These are phyloP conservation scores for Didymella exigua DNA, from an alignment of 2,329 filamentous ascomycete genomes.

Conservation along the genomic window DNA sequence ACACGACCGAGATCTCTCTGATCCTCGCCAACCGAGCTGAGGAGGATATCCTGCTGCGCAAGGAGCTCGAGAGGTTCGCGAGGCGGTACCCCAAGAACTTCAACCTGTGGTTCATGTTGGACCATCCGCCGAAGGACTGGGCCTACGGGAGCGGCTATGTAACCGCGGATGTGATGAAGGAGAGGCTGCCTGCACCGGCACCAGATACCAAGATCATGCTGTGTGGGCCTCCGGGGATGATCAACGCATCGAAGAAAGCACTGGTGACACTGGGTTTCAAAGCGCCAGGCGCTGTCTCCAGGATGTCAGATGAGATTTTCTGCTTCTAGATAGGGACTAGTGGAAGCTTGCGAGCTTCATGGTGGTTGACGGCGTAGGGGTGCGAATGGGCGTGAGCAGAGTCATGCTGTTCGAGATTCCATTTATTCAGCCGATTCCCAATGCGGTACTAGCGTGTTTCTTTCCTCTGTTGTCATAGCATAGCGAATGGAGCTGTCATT, in stretches of 20 bases:
- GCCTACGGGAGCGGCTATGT: slow-evolving; percentile 20
- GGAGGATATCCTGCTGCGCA: slow-evolving; percentile 63
- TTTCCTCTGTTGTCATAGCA: slow-evolving; percentile 12
- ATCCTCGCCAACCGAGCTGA: slow-evolving; percentile 66
- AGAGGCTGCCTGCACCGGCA: slow-evolving; percentile 56
- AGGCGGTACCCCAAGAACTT: slow-evolving; percentile 59
- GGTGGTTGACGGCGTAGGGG: neutral
- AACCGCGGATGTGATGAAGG: slow-evolving; percentile 57
- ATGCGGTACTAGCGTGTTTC: neutral
- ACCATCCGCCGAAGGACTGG: slow-evolving; percentile 25
- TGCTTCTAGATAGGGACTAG: slow-evolving; percentile 49
- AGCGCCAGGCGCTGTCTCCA: slow-evolving; percentile 56
- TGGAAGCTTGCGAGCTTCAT: neutral
- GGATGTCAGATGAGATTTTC: slow-evolving; percentile 63
- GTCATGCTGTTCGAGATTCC: neutral
- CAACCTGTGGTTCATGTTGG: slow-evolving; percentile 62
- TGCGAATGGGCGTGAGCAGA: neutral
- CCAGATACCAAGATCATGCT: slow-evolving; percentile 60
- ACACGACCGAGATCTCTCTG: slow-evolving; percentile 62
- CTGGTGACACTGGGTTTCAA: slow-evolving; percentile 56
- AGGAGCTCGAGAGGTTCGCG: slow-evolving; percentile 62
- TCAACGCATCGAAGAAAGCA: slow-evolving; percentile 61
- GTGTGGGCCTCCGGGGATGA: slow-evolving; percentile 64
- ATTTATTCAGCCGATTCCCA: neutral
- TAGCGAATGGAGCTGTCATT: slow-evolving; percentile 9